Evolutionary conservation across 2,329 filamentous ascomycete species (phyloP), one percentile per base, ranked within the genome.

Genomic region (Chaetothyriales sp.): DNA sequence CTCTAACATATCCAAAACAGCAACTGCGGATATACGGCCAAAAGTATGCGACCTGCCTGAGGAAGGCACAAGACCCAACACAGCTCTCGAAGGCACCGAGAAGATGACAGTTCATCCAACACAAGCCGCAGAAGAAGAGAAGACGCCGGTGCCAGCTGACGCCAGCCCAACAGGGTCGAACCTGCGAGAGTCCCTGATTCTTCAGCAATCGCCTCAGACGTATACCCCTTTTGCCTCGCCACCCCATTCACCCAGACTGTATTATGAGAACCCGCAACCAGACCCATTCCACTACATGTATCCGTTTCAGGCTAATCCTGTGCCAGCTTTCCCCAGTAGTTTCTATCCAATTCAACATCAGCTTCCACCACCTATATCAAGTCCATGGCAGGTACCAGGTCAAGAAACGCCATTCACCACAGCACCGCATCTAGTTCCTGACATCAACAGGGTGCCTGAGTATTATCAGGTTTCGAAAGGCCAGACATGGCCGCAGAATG

Each of bases 381-480:
- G 44, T 18, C 19, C 19, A 18, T 10, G 19, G 44, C 44, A 45
- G 15, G 19, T n/a, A 19, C 25, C 44, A 26, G 15, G 9, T 20
- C 25, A 45, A 22, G 44, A 20, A 22, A 18, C 19, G 9, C 44
- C 15, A 22, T 45, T 22, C 15, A 12, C 19, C 44, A 26, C 9
- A 18, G 25, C 25, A n/a, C 44, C 71, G 55, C 67, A 63, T 46
- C 69, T 69, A 9, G 67, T 73, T 52, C 71, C 71, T 1, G 71
- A 73, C 49, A 65, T 73, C 53, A 68, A 66, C 51, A 65, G 66
- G 46, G 61, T 70, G 47, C 61, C 69, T 26, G 60, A 64, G 51
- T 69, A 70, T 46, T 76, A 74, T 62, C 73, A 71, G 54, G 70
- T 71, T 50, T 73, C 71, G 2, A 71, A 75, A 51, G 70, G 64